phyloP scores from a whole-genome alignment of 768 basidiomycete species.

The Macrolepiota albuminosa region DNA sequence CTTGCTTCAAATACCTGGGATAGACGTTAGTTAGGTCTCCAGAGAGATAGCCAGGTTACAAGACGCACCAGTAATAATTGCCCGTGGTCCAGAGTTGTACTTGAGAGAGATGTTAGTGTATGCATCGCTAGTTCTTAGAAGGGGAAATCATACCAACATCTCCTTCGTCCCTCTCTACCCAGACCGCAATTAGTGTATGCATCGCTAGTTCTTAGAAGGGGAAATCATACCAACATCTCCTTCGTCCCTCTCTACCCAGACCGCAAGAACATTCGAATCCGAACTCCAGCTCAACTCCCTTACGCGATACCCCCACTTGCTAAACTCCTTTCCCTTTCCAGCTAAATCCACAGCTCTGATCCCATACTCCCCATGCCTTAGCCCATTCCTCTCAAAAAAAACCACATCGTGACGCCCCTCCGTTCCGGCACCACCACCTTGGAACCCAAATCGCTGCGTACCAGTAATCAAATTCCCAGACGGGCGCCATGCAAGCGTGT shows the following conservation, averaged over 20 bases:
- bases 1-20: conserved; percentile 88
- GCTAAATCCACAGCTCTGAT: conserved; percentile 36
- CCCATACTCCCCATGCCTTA: conserved; percentile 86
- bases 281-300: conserved; percentile 82
- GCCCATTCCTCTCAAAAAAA: conserved; percentile 93
- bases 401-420: conserved; percentile 79
- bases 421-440: conserved; percentile 62
- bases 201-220: no score
- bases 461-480: conserved; percentile 81
- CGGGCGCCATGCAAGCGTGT: conserved; percentile 78
- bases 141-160: conserved; percentile 58
- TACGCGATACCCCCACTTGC: conserved; percentile 66
- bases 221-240: no score
- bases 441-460: conserved; percentile 78
- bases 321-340: conserved; percentile 29
- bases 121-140: background rate
- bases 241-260: conserved; percentile 73
- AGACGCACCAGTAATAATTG: conserved; percentile 85
- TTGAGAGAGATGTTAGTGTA: conserved; percentile 18
- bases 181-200: no score
- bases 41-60: background rate
- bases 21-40: background rate
- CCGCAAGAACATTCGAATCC: conserved; percentile 77
- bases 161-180: conserved; percentile 65
- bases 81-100: conserved; percentile 94